Evolutionary conservation across 805 yeast genomes (phyloP), one percentile per base, ranked within the genome.

Genomic region (Spathaspora boniae): DNA sequence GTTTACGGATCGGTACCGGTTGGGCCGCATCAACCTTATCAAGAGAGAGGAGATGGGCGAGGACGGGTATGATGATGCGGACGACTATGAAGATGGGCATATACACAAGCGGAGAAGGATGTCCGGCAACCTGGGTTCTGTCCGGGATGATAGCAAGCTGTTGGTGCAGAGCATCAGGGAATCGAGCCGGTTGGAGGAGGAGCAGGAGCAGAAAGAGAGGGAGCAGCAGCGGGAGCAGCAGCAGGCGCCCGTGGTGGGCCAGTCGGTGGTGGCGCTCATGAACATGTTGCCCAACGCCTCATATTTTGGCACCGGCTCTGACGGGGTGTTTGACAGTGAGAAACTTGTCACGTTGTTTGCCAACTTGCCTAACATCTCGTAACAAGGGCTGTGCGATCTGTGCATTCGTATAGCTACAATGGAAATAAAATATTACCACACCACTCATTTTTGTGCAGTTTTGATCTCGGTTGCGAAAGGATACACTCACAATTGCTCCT

Each of bases 211-310:
- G 34, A 26, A 30, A 20, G 30, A 30, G n/a, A 20, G 27, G 17
- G 31, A 35, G 9, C 36, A 33, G 9, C 32, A 22, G 15, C 28
- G 31, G 7, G 29, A 33, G 3, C 50, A 39, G 36, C 23, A 17
- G n/a, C 27, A 27, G 21, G 9, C 16, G 21, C 56, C 60, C 6
- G 58, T 62, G 38, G 60, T 62, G 16, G 65, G 66, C 4, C 56
- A 52, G 26, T 50, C 55, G 9, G 51, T 59, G 16, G 54, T 58
- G 49, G 72, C 72, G 31, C 52, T 82, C 27, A 56, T 82, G 30
- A 62, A 80, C 36, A 65, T 72, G 2, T 64, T 83, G 30, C 91
- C 91, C 7, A 76, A 75, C 38, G 70, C 82, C 0, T 65, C 74
- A 1, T 70, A 74, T 38, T 79, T 79, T 50, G 71, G 71, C 5